Percentiles rank a stretch among this genome's conserved stretches.
Evolutionary conservation across 805 yeast species (phyloP).

Genomic region (Nakazawaea peltata): DNA sequence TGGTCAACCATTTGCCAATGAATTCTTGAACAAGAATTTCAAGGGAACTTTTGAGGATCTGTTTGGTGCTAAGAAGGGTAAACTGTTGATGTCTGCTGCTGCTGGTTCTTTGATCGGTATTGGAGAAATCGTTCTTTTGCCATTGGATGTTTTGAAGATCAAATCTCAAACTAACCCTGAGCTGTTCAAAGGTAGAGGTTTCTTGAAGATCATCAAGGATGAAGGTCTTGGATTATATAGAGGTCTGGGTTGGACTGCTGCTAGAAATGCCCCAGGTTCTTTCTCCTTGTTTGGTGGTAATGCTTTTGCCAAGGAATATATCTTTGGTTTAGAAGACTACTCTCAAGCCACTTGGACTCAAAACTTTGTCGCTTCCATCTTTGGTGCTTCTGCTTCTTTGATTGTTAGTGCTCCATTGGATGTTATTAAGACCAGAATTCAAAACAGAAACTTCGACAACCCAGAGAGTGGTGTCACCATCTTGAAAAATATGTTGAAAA

Average conservation of each 20-base stretch:
- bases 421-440: constrained; percentile 97
- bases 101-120: constrained; percentile 97
- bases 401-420: constrained; percentile 97
- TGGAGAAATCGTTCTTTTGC: constrained; percentile 93
- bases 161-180: constrained; percentile 99
- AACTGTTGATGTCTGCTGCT: constrained; percentile 93
- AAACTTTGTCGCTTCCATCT: constrained; percentile 89
- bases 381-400: constrained; percentile 94
- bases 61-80: constrained; percentile 93
- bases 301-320: constrained; percentile 96
- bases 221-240: constrained; percentile 92
- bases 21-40: constrained; percentile 72
- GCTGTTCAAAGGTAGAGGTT: constrained; percentile 97
- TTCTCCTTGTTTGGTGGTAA: constrained; percentile 97
- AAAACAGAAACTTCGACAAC: constrained; percentile 90
- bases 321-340: constrained; percentile 81
- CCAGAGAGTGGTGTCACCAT: constrained; percentile 92
- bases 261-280: constrained; percentile 98
- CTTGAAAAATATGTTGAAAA: constrained; percentile 84
- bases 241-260: constrained; percentile 99
- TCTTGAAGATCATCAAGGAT: constrained; percentile 73
- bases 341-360: constrained; percentile 90
- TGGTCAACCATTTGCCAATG: constrained; percentile 98
- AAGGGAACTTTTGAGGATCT: constrained; percentile 58
- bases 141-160: constrained; percentile 93